phyloP scores from a whole-genome alignment of 495 filamentous ascomycete species.

The Neurospora sp. region DNA sequence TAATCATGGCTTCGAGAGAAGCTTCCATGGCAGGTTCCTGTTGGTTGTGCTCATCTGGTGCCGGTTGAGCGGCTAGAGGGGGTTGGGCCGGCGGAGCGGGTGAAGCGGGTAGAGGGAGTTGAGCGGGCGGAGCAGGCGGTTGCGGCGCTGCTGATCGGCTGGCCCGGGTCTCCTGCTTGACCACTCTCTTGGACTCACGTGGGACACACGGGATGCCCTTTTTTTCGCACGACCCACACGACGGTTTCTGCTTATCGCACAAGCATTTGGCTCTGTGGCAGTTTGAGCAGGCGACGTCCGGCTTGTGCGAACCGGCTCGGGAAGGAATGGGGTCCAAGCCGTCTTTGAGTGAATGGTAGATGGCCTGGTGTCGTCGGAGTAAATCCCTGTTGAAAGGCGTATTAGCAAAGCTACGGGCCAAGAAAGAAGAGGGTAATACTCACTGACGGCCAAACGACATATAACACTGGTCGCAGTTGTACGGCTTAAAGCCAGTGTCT shows the following conservation, averaged over 20 bases:
- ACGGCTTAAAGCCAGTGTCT: conserved; percentile 59
- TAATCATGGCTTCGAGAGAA: not conserved
- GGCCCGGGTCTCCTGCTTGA: not conserved
- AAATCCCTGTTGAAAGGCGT: conserved; percentile 37
- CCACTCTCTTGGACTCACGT: not conserved
- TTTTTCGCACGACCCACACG: conserved; percentile 46
- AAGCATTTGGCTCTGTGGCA: conserved; percentile 54
- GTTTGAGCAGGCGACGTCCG: conserved; percentile 42
- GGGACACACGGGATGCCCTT: conserved; percentile 12
- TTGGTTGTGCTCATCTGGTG: not conserved
- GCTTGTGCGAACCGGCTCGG: not conserved
- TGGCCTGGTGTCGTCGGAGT: conserved; percentile 45
- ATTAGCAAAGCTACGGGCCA: conserved; percentile 10
- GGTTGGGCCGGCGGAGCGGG: not conserved
- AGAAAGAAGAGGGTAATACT: conserved; percentile 7
- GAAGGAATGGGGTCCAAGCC: not conserved
- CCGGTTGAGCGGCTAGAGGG: not conserved
- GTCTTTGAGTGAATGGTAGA: conserved; percentile 27
- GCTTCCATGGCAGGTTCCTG: not conserved
- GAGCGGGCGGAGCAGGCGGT: not conserved
- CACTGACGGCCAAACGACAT: conserved; percentile 54
- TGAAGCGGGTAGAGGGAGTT: not conserved
- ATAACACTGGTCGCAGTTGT: conserved; percentile 47
- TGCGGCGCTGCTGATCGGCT: not conserved
- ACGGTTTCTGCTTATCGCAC: conserved; percentile 58